Evolutionary conservation across 1,284 basidiomycete species (phyloP), one percentile per base, ranked within the genome.

Genomic region (Cryptococcus sp.): DNA sequence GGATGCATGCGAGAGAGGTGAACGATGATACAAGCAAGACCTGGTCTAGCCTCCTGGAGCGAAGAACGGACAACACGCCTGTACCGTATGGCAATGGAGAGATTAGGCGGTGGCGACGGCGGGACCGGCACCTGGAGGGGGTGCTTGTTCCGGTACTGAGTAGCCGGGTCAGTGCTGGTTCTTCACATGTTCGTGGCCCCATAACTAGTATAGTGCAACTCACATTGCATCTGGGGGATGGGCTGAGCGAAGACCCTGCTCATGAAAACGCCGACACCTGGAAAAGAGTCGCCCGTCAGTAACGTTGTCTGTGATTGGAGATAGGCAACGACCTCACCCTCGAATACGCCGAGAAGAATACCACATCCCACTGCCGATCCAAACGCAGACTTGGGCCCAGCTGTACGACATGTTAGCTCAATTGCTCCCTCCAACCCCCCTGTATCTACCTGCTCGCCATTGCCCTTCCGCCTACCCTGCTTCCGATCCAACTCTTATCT

Each of bases 311-410:
- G 12, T n/a, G 35, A 46, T 21, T 38, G 20, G 11, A 3, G 15
- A 23, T 33, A 50, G 33, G 36, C 12, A 13, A 48, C 4, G 33
- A 28, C 55, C 65, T 56, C 90, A 71, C 95, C 94, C 76, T 94
- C 91, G 70, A 95, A 97, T 24, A 97, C 94, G 67, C 95, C 95
- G 18, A 99, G 83, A 21, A 99, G 81, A 64, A 99, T 94, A 76
- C 93, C 96, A 74, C 95, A 98, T 49, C 92, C 92, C 55, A 99
- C 84, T 9, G 95, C 95, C 21, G 88, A 91, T 15, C 88, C 87
- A 46, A 98, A 80, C 16, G 92, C 92, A 37, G 90, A 87, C 79
- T 85, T 87, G 21, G 94, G 95, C 20, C 95, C 95, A 79, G 89
- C 93, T 96, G 64, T 4, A 12, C 23, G 15, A 16, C 36, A 23